Base-by-base conservation (phyloP, 495 filamentous ascomycete species). In the Penicillium malachiteum region DNA sequence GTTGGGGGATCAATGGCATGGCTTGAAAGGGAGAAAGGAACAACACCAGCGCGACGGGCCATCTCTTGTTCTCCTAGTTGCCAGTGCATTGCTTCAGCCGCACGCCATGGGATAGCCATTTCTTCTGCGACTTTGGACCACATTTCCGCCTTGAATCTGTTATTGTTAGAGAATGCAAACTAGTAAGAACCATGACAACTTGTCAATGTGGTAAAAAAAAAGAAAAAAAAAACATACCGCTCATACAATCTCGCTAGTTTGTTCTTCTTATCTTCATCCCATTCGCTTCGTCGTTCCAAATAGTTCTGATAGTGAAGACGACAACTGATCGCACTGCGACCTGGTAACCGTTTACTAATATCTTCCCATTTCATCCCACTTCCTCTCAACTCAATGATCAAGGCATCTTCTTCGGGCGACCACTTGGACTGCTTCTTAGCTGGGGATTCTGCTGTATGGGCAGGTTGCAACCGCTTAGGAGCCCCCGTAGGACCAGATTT, bases 21-120 rank as follows among this genome's bases (percentile, higher is more conserved):
- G 48, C 77, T 82, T 34, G 86, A 87, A 39, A 88, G 76, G 30
- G 86, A 83, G 66, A 93, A 95, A 3, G 89, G 90, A 38, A 89
- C 82, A 33, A 89, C 87, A 14, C 91, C 90, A n/a, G 91, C 91
- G 52, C 91, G 87, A 52, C 87, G 81, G 33, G 90, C 90, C 89
- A 98, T 97, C 54, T 97, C 94, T 60, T 82, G 76, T 69, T 96
- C 92, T 49, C 94, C 94, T 16, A 98, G 72, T 64, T 95, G 88
- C 94, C 94, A 98, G 72, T 98, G 94, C 92, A 96, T 96, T 13
- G 89, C 90, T 73, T 98, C 94, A 32, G 89, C 93, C 7, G 94
- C 89, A 50, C 93, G 84, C 92, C 93, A 98, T 26, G 94, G 94
- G 59, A 97, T 86, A n/a, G 84, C 84, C 87, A 98, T 92, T 74